Conservation (phyloP, 2,329 filamentous ascomycete genomes). For the Mycocentrospora acerina region DNA sequence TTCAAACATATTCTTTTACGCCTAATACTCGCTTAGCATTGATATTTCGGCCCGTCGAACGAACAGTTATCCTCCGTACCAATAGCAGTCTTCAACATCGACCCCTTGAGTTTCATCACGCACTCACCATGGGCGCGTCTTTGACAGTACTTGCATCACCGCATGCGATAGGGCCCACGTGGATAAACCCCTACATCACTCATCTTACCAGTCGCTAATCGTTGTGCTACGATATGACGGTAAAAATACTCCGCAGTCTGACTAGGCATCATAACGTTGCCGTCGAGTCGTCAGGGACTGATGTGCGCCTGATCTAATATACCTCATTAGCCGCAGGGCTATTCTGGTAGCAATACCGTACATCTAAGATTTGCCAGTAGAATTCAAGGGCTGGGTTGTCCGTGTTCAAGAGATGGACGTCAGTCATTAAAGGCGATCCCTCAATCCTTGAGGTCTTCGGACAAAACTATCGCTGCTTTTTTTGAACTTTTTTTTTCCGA, state of each 20-base stretch:
- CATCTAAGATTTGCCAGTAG: conserved; percentile 10
- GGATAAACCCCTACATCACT: conserved; percentile 13
- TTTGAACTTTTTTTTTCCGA: background rate
- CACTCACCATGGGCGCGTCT: conserved; percentile 12
- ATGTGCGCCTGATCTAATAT: conserved; percentile 19
- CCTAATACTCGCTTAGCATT: conserved; percentile 1
- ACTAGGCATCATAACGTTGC: conserved; percentile 8
- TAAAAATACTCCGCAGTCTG: conserved; percentile 10
- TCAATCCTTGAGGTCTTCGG: conserved; percentile 7
- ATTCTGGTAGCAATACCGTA: conserved; percentile 22
- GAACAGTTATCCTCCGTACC: conserved; percentile 11
- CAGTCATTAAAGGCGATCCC: conserved; percentile 19
- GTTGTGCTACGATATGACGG: conserved; percentile 6
- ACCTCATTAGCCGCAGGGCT: conserved; percentile 13
- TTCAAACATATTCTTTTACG: conserved; percentile 7
- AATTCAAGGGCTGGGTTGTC: conserved; percentile 6
- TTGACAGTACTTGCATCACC: conserved; percentile 17
- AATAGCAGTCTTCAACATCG: conserved; percentile 10
- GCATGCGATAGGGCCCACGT: conserved; percentile 28
- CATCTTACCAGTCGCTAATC: conserved; percentile 11
- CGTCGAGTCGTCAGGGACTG: conserved; percentile 14
- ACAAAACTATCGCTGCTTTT: conserved; percentile 9
- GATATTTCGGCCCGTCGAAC: conserved; percentile 17
- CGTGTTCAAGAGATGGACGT: conserved; percentile 9
- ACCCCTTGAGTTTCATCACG: conserved; percentile 25